Base-by-base conservation (phyloP, 345 rosid species). In the Noccaea bulbosa region DNA sequence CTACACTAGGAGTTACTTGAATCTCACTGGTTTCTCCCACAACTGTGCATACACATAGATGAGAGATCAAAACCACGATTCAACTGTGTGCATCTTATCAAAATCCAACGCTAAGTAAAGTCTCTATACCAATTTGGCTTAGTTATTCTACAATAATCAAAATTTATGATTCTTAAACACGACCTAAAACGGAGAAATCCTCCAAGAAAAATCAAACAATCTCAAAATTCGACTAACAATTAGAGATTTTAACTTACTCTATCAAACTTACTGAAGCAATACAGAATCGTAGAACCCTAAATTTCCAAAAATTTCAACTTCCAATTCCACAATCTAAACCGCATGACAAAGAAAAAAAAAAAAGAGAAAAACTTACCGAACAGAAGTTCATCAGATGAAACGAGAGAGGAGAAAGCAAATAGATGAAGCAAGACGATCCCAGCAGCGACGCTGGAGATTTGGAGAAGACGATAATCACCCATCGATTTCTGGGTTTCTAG, bases 1-100 rank as follows among this genome's bases (percentile, higher is more conserved):
- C 72, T 63, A 83, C 60, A 58, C 74, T 75, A 51, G 86, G 90
- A 62, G 78, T 81, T 10, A 94, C 76, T 48, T 53, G 74, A 80
- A 89, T 46, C 41, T 70, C 72, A 56, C 56, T 56, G 8, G 38
- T 67, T 66, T 83, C 83, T 45, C 87, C 91, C 75, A 85, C 83
- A 65, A 70, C 97, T 94, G 73, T 82, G 35, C 30, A 54, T 33
- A 24, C 33, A n/a, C 7, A 34, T 0, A 35, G 7, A 56, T 14
- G 8, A 7, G 7, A 50, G 8, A 20, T 11, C 5, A 44, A 51
- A 33, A 15, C 15, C 43, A 3, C 30, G 30, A 9, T 16, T 16
- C 60, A 54, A 55, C 27, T 46, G 45, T 5, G 12, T 11, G 48
- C 57, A 62, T 48, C 30, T 27, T 27, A 27, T 27, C 3, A 27